Evolutionary conservation across 768 basidiomycete genomes (phyloP).

Genomic region (Sarcomyxa edulis): DNA sequence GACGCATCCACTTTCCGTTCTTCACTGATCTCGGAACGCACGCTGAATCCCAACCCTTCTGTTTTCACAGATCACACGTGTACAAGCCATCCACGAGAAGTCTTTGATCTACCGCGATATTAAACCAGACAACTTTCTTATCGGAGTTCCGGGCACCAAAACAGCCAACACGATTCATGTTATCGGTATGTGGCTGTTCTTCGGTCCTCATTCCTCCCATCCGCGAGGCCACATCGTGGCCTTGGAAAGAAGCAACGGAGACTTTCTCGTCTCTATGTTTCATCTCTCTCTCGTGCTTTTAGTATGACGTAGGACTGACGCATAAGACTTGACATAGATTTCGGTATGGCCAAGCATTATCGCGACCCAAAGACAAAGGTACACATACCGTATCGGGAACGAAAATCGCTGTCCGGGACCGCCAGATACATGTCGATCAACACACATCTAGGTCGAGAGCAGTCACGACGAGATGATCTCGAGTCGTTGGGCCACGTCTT

Average conservation of each 20-base stretch:
- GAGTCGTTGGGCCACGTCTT: constrained; percentile 98
- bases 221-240: too few species aligned
- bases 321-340: too few species aligned
- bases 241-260: too few species aligned
- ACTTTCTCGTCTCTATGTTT: constrained; percentile 3
- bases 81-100: constrained; percentile 97
- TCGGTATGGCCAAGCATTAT: constrained; percentile 99
- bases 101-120: constrained; percentile 98
- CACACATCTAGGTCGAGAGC: constrained; percentile 94
- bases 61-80: constrained; percentile 77
- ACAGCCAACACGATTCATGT: constrained; percentile 84
- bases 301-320: too few species aligned
- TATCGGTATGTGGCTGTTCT: constrained; percentile 62
- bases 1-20: background rate
- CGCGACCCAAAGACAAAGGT: constrained; percentile 96
- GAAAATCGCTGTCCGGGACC: constrained; percentile 94
- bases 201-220: too few species aligned
- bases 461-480: constrained; percentile 91
- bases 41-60: constrained; percentile 12
- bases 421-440: constrained; percentile 99
- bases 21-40: constrained; percentile 9
- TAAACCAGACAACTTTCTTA: constrained; percentile 98
- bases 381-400: constrained; percentile 98
- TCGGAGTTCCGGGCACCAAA: constrained; percentile 90
- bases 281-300: background rate